phyloP scores from a whole-genome alignment of 148 eudicot species.

The Fagopyrum homotropicum region DNA sequence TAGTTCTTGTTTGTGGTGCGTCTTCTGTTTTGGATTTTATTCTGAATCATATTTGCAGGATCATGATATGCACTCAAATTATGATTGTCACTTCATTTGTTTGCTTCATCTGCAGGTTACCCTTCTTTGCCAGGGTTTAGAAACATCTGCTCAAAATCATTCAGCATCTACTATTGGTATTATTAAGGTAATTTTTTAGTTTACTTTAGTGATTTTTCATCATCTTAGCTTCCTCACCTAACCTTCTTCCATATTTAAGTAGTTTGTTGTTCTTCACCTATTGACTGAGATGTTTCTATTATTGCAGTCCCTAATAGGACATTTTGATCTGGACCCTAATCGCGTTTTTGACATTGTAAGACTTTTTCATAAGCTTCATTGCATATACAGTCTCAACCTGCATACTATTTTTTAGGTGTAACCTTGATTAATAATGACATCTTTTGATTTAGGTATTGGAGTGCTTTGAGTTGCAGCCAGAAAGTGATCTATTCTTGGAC shows the following conservation, averaged over 20 bases:
- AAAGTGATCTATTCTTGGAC: conserved; percentile 70
- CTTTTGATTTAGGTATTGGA: conserved; percentile 60
- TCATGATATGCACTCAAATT: background rate
- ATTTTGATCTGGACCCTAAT: conserved; percentile 96
- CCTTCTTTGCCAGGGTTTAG: conserved; percentile 84
- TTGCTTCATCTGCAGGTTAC: conserved; percentile 59
- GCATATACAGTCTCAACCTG: conserved; percentile 1
- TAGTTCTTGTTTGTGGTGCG: background rate
- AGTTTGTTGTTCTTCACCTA: background rate
- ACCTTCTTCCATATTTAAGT: conserved; percentile 7
- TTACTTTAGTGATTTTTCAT: conserved; percentile 11
- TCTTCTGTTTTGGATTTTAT: conserved; percentile 2
- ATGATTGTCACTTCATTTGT: background rate
- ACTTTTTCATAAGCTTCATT: conserved; percentile 3
- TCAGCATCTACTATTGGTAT: conserved; percentile 80
- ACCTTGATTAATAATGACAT: background rate
- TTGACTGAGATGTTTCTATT: background rate
- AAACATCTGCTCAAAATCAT: conserved; percentile 39
- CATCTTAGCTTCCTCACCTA: background rate
- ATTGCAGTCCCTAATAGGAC: conserved; percentile 95
- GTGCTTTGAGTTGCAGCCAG: conserved; percentile 94
- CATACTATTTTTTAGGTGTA: background rate
- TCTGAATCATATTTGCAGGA: background rate
- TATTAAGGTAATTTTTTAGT: conserved; percentile 56
- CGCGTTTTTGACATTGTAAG: conserved; percentile 99